Base-by-base conservation (phyloP, 2,329 filamentous ascomycete genomes). In the Pseudogymnoascus sp. region DNA sequence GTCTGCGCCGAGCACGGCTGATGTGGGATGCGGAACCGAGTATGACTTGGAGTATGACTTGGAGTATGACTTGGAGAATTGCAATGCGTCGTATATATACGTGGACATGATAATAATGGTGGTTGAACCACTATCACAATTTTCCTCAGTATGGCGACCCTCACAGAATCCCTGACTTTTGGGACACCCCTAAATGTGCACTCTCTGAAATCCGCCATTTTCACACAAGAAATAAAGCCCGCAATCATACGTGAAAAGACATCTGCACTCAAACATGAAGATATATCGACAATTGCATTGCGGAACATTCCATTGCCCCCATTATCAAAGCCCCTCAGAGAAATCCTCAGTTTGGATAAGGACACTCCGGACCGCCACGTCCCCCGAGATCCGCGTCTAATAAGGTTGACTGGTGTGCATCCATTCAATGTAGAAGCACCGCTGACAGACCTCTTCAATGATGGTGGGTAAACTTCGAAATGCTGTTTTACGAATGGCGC, bases 391-490 rank as follows among this genome's bases (percentile, higher is more conserved):
- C 80, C 88, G 0, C 83, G 92, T 42, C 79, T 97, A 14, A 95
- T 97, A 67, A 84, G 93, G 60, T 79, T 97, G 12, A 97, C 93
- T 9, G 93, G 93, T 23, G 83, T 90, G 5, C 93, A 96, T 74
- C 93, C 93, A 0, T 96, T 96, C 79, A 97, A 97, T 69, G 88
- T 90, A 59, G 93, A 97, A 75, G 84, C 93, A 8, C 92, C 93
- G 0, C 77, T 97, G 7, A 90, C 85, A 62, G 85, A 86, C 14
- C 79, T 96, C 0, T 96, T 87, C 75, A 83, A 93, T 53, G 79
- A 56, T 56, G 49, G 49, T 56, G 49, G 16, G 49, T 56, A 56
- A 56, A 34, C 12, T 28, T 34, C 16, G 9, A 18, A 56, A 14
- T 56, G 9, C 3, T 16, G 16, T 14, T 56, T 31, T 34, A 9